phyloP scores from a whole-genome alignment of 208 protist species.

The Leishmania gerbilli region DNA sequence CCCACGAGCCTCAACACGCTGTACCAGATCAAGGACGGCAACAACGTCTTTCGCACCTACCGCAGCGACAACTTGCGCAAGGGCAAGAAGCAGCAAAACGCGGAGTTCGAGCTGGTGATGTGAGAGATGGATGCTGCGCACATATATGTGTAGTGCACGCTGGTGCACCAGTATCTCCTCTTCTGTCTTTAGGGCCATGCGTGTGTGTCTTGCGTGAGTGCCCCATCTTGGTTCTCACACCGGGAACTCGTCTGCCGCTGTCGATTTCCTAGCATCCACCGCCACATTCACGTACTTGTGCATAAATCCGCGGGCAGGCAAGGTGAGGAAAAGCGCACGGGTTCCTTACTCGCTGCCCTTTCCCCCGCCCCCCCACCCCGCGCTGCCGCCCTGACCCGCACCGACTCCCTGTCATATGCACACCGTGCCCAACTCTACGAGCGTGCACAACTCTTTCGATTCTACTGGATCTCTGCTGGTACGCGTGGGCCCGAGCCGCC shows the following conservation, averaged over 20 bases:
- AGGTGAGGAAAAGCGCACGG: not conserved
- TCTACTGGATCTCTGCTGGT: not conserved
- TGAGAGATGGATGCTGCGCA: not conserved
- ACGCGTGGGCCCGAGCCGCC: not conserved
- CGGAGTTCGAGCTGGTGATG: constrained; percentile 30
- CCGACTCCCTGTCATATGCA: not conserved
- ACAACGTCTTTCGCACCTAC: constrained; percentile 35
- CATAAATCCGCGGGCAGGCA: not conserved
- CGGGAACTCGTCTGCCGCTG: not conserved
- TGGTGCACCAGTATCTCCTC: not conserved
- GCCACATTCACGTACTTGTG: not conserved
- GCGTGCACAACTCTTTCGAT: not conserved
- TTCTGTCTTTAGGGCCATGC: not conserved
- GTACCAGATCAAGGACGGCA: constrained; percentile 40
- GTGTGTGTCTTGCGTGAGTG: not conserved
- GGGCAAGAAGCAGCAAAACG: constrained; percentile 43
- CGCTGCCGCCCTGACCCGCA: not conserved
- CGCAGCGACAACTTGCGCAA: constrained; percentile 38
- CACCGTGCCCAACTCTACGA: not conserved
- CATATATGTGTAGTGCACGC: not conserved
- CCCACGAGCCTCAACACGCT: constrained; percentile 32
- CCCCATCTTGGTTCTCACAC: not conserved
- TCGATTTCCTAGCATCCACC: not conserved
- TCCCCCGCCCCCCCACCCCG: not conserved
- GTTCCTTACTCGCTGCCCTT: not conserved